phyloP scores from a whole-genome alignment of 768 basidiomycete species.

The Boletus bicolor region DNA sequence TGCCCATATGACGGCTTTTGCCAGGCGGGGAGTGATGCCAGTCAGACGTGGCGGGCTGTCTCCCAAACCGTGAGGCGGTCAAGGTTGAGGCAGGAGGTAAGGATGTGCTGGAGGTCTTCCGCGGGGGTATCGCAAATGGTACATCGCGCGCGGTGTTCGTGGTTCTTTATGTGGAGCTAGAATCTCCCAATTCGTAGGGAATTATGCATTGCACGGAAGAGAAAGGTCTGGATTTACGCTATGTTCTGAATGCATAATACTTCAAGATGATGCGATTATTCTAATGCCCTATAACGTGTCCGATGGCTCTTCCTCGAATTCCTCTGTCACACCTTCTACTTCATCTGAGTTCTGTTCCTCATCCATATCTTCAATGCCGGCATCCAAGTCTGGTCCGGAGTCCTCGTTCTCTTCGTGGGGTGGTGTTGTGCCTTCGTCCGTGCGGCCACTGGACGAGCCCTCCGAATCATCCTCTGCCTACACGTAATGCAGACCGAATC shows the following conservation, averaged over 20 bases:
- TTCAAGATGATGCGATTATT: background rate
- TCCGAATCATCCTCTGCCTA: constrained; percentile 38
- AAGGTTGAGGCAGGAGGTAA: too few species aligned
- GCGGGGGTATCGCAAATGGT: too few species aligned
- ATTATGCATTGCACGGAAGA: too few species aligned
- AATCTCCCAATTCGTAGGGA: too few species aligned
- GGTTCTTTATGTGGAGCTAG: too few species aligned
- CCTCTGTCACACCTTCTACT: constrained; percentile 49
- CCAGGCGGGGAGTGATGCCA: too few species aligned
- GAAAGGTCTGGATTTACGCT: background rate
- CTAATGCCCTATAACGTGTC: constrained; percentile 9
- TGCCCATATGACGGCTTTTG: too few species aligned
- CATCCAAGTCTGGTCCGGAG: constrained; percentile 36
- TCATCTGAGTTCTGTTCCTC: constrained; percentile 41
- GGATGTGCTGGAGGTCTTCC: too few species aligned
- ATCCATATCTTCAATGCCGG: constrained; percentile 42
- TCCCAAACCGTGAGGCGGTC: too few species aligned
- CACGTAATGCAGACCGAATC: background rate
- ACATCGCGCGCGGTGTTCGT: too few species aligned
- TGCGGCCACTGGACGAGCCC: constrained; percentile 31
- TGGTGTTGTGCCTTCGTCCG: constrained; percentile 28
- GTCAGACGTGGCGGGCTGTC: too few species aligned
- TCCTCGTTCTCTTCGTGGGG: constrained; percentile 41
- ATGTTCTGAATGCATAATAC: background rate
- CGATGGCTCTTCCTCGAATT: constrained; percentile 47